A percentile compares a stretch with the other conserved stretches of the same genome.
These are phyloP conservation scores for baker's yeast (Saccharomyces cerevisiae) DNA, from an alignment of 805 yeast species.

Conservation along the genomic window DNA sequence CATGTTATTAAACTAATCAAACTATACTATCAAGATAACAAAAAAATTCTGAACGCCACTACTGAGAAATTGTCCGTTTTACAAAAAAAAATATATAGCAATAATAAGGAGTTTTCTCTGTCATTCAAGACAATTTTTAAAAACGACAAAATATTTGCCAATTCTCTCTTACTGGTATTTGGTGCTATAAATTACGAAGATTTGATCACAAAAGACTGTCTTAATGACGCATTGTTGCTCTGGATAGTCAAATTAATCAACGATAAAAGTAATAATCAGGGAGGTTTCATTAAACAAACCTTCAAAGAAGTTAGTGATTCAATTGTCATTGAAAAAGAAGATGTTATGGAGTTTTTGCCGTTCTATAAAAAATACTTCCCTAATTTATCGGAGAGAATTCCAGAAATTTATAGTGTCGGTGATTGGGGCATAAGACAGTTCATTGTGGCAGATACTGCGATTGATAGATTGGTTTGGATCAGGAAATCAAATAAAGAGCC, in stretches of 20 bases:
- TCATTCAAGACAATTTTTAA: constrained; percentile 53
- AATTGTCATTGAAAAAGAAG: constrained; percentile 40
- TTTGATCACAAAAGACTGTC: constrained; percentile 38
- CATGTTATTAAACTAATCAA: constrained; percentile 31
- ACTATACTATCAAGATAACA: constrained; percentile 44
- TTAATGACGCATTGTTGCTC: constrained; percentile 52
- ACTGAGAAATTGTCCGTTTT: constrained; percentile 31
- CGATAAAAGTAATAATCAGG: constrained; percentile 22
- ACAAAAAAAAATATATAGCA: constrained; percentile 40
- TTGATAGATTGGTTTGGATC: constrained; percentile 43
- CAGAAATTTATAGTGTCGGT: constrained; percentile 48
- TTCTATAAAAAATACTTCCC: constrained; percentile 49
- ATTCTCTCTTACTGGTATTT: constrained; percentile 46
- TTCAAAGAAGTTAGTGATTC: constrained; percentile 34
- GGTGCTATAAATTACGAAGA: constrained; percentile 52
- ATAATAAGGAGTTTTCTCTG: constrained; percentile 27
- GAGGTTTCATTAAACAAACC: constrained; percentile 34
- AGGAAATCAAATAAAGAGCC: constrained; percentile 32
- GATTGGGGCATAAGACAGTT: constrained; percentile 37
- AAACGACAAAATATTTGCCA: constrained; percentile 44
- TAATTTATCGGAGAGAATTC: constrained; percentile 39
- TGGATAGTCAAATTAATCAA: constrained; percentile 56
- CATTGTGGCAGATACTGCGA: constrained; percentile 42
- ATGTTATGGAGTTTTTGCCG: constrained; percentile 45
- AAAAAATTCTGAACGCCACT: constrained; percentile 36